A percentile compares a stretch with the other conserved stretches of the same genome.
Conservation (phyloP, 305 asterid species). For the Ilex paraguariensis region DNA sequence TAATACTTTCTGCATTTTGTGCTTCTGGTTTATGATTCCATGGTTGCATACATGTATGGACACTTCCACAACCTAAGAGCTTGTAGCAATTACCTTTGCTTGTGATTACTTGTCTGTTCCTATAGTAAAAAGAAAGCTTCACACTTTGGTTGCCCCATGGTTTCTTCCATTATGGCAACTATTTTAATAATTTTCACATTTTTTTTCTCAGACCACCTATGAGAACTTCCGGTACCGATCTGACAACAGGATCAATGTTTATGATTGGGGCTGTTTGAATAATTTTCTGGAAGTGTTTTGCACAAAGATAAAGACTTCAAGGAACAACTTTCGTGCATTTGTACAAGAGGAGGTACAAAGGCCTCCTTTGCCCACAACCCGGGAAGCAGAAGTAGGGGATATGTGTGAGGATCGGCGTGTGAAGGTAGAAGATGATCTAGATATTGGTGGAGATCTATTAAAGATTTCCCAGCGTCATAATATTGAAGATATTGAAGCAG, state of each 20-base stretch:
- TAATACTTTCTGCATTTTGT: neutral
- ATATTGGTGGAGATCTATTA: conserved; percentile 36
- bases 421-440: conserved; percentile 42
- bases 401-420: conserved; percentile 21
- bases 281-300: conserved; percentile 38
- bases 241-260: conserved; percentile 30
- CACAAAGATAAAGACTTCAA: conserved; percentile 27
- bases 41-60: neutral
- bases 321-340: conserved; percentile 23
- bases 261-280: conserved; percentile 29
- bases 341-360: conserved; percentile 20
- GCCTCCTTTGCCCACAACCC: conserved; percentile 16
- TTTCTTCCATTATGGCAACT: neutral
- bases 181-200: no score
- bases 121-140: no score
- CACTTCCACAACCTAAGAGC: neutral
- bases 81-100: neutral
- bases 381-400: conserved; percentile 10
- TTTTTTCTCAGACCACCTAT: conserved; percentile 28
- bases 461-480: conserved; percentile 35
- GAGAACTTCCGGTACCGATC: conserved; percentile 35
- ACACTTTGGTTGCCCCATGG: neutral
- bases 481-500: conserved; percentile 19
- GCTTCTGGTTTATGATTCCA: neutral
- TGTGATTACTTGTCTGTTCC: no score